Percentiles rank a stretch among this genome's conserved stretches.
These are phyloP conservation scores for Papilionanthe hybrid DNA, from an alignment of 116 monocot species.

Conservation along the genomic window DNA sequence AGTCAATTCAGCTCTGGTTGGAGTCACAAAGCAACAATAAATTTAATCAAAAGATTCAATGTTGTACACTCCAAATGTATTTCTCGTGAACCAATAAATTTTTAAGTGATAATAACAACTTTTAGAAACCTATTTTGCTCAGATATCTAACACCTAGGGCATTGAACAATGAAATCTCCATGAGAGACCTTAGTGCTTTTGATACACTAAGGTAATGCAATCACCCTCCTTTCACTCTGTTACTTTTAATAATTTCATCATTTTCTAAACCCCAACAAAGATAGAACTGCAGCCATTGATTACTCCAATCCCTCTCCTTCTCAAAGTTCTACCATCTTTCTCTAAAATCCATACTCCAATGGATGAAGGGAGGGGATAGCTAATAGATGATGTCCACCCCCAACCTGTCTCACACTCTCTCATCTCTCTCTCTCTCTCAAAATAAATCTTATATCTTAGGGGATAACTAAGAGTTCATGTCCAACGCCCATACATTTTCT, in stretches of 20 bases:
- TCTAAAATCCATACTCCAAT: not conserved
- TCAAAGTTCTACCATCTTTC: not conserved
- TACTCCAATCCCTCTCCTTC: not conserved
- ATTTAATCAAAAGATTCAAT: not conserved
- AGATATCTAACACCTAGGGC: too few species aligned
- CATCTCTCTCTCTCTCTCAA: not conserved
- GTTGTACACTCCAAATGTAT: too few species aligned
- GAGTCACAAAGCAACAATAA: not conserved
- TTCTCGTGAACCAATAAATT: too few species aligned
- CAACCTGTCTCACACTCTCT: not conserved
- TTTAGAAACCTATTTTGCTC: too few species aligned
- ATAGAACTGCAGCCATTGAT: not conserved
- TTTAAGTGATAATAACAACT: too few species aligned
- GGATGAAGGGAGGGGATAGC: not conserved
- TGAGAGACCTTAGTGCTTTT: too few species aligned
- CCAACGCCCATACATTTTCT: not conserved
- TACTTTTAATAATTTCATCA: not conserved
- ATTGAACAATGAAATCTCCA: too few species aligned
- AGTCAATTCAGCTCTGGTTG: not conserved
- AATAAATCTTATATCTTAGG: not conserved
- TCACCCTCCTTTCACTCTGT: too few species aligned
- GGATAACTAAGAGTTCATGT: not conserved
- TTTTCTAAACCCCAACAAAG: not conserved
- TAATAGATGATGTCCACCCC: not conserved
- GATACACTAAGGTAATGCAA: too few species aligned